Evolutionary conservation across 2,329 filamentous ascomycete species (phyloP), one percentile per base, ranked within the genome.

Genomic region (Nemania bipapillata): DNA sequence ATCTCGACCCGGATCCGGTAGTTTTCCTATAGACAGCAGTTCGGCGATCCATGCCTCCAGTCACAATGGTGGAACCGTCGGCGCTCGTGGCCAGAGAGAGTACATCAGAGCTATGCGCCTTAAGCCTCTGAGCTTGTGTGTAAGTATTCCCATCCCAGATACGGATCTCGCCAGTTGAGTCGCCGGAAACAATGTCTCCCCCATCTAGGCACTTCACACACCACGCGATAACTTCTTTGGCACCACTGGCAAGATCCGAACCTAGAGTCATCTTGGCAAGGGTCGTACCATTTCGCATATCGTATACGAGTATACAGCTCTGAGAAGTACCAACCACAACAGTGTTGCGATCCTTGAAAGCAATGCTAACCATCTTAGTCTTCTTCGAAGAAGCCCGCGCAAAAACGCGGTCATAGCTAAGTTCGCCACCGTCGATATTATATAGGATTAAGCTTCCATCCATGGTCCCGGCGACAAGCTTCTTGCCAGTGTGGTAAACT

Each of bases 131-230:
- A 40, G 89, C 86, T 74, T 97, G 89, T 4, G 94, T 94, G 79
- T 95, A 97, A 61, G 93, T 97, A 81, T 92, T 94, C 64, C 93
- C 93, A 78, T 97, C 93, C 91, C 94, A 99, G 77, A 98, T 92
- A 72, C 93, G 90, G 47, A 99, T 86, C 78, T 98, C 94, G 35
- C 96, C 96, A 4, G 94, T 94, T 2, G 96, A 98, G 79, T 99
- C 96, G 58, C 93, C 96, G 1, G 94, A 97, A 12, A 98, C 90
- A 70, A 99, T 96, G 73, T 96, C 93, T 57, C 94, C 94, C 76
- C 92, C 92, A 9, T 91, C 88, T 35, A 98, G 85, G 76, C 92
- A 93, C 80, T 94, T 97, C 70, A 99, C 91, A 60, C 93, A 91
- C 96, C 96, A 99, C 15, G 97, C 92, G 58, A 98, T 89, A 65